Percentiles rank a stretch among this genome's conserved stretches.
Conservation (phyloP, 176 grass and related monocot species). For the Rhynchospora pubera region DNA sequence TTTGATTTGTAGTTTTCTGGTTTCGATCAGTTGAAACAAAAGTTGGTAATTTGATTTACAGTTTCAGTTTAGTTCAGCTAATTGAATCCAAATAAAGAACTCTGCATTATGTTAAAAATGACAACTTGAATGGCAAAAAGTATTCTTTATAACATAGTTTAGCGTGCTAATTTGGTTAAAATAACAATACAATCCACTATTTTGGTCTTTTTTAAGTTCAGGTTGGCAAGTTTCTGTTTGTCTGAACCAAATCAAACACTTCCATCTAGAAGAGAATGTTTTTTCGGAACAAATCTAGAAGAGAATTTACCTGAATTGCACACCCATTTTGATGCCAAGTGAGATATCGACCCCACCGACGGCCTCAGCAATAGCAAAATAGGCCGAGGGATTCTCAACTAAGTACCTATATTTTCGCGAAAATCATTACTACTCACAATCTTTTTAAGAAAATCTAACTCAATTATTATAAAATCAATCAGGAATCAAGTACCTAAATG, state of each 20-base stretch:
- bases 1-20: not conserved
- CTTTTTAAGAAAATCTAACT: not conserved
- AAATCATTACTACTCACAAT: not conserved
- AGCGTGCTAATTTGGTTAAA: not conserved
- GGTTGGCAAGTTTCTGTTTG: not conserved
- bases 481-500: constrained; percentile 43
- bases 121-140: not conserved
- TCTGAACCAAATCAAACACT: not conserved
- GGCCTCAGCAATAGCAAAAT: constrained; percentile 89
- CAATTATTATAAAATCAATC: not conserved
- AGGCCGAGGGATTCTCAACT: constrained; percentile 41
- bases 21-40: not conserved
- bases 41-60: not conserved
- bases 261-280: not conserved
- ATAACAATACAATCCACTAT: not conserved
- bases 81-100: not conserved
- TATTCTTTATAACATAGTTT: not conserved
- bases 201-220: not conserved
- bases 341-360: constrained; percentile 78
- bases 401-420: constrained; percentile 5
- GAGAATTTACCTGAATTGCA: constrained; percentile 84
- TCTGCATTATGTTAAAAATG: not conserved
- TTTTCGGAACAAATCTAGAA: not conserved
- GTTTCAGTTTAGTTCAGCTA: not conserved
- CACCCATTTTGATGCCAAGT: constrained; percentile 78